Evolutionary conservation across 78 protist genomes (phyloP).

Genomic region (Dictyostelium intermedium): DNA sequence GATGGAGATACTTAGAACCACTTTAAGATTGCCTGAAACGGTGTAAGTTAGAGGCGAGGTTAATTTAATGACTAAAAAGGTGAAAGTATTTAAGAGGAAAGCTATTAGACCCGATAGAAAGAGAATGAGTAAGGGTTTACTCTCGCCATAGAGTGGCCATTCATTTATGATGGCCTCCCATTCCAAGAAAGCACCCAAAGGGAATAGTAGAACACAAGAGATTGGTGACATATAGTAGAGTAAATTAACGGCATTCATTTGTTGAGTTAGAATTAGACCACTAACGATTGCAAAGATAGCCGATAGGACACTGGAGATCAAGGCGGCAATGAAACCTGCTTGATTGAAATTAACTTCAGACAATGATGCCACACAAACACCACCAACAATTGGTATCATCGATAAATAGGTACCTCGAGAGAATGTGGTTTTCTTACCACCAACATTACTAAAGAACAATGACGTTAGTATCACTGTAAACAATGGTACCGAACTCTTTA

Average conservation of each 20-base stretch:
- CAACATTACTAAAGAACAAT: not conserved
- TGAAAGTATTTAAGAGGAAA: constrained; percentile 57
- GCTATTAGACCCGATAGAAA: constrained; percentile 28
- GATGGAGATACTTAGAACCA: constrained; percentile 62
- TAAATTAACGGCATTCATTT: constrained; percentile 55
- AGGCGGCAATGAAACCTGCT: constrained; percentile 54
- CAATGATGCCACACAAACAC: constrained; percentile 61
- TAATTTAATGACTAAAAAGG: constrained; percentile 74
- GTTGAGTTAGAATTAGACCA: constrained; percentile 11
- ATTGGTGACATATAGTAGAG: constrained; percentile 67
- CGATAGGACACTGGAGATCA: constrained; percentile 19
- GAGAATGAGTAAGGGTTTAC: not conserved
- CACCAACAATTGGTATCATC: constrained; percentile 81
- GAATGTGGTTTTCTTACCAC: constrained; percentile 16
- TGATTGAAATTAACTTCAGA: constrained; percentile 58
- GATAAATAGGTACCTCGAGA: constrained; percentile 40
- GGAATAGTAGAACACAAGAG: not conserved
- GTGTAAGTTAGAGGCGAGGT: constrained; percentile 81
- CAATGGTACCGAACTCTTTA: constrained; percentile 56
- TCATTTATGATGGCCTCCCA: not conserved
- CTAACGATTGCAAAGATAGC: constrained; percentile 41
- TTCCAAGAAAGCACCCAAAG: not conserved
- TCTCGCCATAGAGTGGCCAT: constrained; percentile 14
- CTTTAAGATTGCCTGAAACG: constrained; percentile 84
- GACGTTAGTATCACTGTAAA: constrained; percentile 35